These are phyloP conservation scores for Diaporthe sp. DNA, from an alignment of 2,329 filamentous ascomycete species.

Conservation along the genomic window DNA sequence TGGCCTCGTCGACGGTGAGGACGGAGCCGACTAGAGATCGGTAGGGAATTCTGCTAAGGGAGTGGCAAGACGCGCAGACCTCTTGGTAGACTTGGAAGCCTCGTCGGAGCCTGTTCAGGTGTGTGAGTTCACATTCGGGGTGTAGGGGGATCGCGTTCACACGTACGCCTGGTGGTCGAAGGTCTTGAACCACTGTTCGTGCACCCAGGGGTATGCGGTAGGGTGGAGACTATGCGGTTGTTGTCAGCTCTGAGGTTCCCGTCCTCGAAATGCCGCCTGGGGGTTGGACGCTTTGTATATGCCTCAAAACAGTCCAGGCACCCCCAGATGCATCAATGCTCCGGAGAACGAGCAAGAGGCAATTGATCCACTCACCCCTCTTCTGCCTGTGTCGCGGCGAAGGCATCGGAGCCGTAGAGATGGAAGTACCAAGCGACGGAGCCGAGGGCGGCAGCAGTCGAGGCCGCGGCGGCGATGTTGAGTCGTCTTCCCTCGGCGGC, in stretches of 20 bases:
- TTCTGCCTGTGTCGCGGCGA: conserved; percentile 93
- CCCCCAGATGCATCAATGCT: background rate
- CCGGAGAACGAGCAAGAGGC: background rate
- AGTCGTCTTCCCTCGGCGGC: conserved; percentile 75
- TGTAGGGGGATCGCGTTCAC: conserved; percentile 39
- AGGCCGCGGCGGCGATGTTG: conserved; percentile 88
- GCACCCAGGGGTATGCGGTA: conserved; percentile 95
- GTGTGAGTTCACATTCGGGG: conserved; percentile 39
- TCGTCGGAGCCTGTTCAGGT: conserved; percentile 85
- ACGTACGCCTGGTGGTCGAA: conserved; percentile 97
- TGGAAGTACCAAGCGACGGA: conserved; percentile 98
- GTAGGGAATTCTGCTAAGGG: conserved; percentile 93
- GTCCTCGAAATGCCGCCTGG: conserved; percentile 29
- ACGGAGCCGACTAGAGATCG: conserved; percentile 90
- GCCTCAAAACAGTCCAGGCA: conserved; percentile 32
- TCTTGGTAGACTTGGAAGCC: conserved; percentile 99
- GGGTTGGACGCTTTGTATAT: conserved; percentile 42
- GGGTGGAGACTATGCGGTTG: conserved; percentile 81
- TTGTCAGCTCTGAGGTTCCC: conserved; percentile 48
- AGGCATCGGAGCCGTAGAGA: conserved; percentile 88
- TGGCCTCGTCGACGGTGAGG: conserved; percentile 98
- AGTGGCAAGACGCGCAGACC: conserved; percentile 98
- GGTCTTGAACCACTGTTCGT: conserved; percentile 91
- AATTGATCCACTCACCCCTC: conserved; percentile 85
- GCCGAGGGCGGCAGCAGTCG: conserved; percentile 88